A percentile compares a stretch with the other conserved stretches of the same genome.
phyloP scores from a whole-genome alignment of 441 rosid genomes.

The Erysimum cheiri region DNA sequence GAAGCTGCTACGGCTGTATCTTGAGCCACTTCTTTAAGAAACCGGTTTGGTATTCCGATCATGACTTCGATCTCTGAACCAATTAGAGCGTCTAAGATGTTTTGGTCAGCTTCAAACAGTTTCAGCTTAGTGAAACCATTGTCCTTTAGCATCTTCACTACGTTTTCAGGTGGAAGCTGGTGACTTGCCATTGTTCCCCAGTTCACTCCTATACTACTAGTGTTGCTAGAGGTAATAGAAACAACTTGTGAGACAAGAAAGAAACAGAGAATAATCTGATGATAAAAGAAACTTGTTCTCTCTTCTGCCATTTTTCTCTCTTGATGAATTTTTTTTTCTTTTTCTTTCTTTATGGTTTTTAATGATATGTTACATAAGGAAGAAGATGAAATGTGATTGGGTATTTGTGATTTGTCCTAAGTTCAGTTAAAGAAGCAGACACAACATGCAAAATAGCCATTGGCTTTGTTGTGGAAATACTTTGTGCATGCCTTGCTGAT shows the following conservation, averaged over 20 bases:
- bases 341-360: constrained; percentile 25
- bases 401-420: constrained; percentile 45
- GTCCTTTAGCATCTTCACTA: constrained; percentile 57
- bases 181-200: constrained; percentile 67
- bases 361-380: constrained; percentile 26
- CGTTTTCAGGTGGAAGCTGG: constrained; percentile 57
- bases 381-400: constrained; percentile 24
- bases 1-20: constrained; percentile 49
- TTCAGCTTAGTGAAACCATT: constrained; percentile 57
- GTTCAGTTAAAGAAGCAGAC: constrained; percentile 47
- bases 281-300: constrained; percentile 31
- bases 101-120: constrained; percentile 62
- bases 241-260: constrained; percentile 41
- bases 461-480: constrained; percentile 36
- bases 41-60: constrained; percentile 62
- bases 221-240: constrained; percentile 41
- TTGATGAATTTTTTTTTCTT: neutral
- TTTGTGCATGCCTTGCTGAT: constrained; percentile 44
- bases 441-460: constrained; percentile 38
- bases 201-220: constrained; percentile 53
- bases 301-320: constrained; percentile 34
- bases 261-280: constrained; percentile 34
- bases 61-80: constrained; percentile 66
- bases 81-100: constrained; percentile 51
- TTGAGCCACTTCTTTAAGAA: constrained; percentile 50